phyloP scores from a whole-genome alignment of 768 basidiomycete species.

The Chlorophyllum brunneum region DNA sequence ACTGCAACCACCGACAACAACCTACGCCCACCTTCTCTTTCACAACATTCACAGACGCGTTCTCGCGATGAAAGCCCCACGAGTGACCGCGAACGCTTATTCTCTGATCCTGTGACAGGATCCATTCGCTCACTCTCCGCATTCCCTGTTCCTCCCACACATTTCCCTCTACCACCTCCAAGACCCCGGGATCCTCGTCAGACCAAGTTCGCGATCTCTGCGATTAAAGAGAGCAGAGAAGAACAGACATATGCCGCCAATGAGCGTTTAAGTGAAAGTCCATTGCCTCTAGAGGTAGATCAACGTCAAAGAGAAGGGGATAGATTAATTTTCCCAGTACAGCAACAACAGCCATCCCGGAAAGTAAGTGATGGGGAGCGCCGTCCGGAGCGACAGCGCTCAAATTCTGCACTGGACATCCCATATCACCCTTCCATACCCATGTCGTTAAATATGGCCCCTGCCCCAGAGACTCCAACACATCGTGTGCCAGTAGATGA shows the following conservation, averaged over 20 bases:
- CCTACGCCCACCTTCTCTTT: constrained; percentile 1
- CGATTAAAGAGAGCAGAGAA: background rate
- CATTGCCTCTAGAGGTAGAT: background rate
- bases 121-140: constrained; percentile 69
- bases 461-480: background rate
- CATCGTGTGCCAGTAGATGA: background rate
- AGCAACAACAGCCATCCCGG: background rate
- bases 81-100: constrained; percentile 24
- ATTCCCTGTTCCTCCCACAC: constrained; percentile 70
- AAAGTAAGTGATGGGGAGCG: background rate
- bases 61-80: constrained; percentile 6
- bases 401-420: background rate
- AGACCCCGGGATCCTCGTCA: constrained; percentile 14
- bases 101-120: constrained; percentile 38
- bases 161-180: constrained; percentile 60
- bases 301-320: background rate
- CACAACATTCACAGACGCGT: background rate
- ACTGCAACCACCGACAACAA: background rate
- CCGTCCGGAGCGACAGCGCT: background rate
- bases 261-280: constrained; percentile 17
- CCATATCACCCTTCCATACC: background rate
- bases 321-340: background rate
- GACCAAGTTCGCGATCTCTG: background rate
- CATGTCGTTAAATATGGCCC: background rate
- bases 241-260: constrained; percentile 17